phyloP scores from a whole-genome alignment of 2,329 filamentous ascomycete species.

The Pseudocercospora fijiensis region DNA sequence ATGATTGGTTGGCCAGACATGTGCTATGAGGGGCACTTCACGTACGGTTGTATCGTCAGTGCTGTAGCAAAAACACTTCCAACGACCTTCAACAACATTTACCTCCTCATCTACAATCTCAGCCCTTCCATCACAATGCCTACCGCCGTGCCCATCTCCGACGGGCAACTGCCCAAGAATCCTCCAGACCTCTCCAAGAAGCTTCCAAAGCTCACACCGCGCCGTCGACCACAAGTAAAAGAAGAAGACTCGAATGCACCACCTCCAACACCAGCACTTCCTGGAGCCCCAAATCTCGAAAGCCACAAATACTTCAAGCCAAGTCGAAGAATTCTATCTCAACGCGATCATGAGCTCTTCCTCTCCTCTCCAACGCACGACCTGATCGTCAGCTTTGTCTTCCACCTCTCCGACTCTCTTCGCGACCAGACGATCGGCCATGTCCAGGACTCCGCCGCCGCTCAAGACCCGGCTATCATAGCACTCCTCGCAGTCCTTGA shows the following conservation, averaged over 20 bases:
- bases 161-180: slow-evolving; percentile 21
- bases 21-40: slow-evolving; percentile 8
- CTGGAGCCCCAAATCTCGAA: slow-evolving; percentile 61
- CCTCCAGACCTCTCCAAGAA: slow-evolving; percentile 55
- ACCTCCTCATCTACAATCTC: neutral
- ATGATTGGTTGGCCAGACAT: neutral
- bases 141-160: slow-evolving; percentile 14
- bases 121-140: slow-evolving; percentile 12
- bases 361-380: slow-evolving; percentile 71
- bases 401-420: slow-evolving; percentile 79
- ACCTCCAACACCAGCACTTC: slow-evolving; percentile 73
- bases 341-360: slow-evolving; percentile 77
- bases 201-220: slow-evolving; percentile 67
- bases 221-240: slow-evolving; percentile 54
- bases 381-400: slow-evolving; percentile 80
- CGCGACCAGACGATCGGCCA: slow-evolving; percentile 65
- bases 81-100: too few species aligned
- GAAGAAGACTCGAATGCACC: slow-evolving; percentile 48
- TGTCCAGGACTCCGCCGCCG: slow-evolving; percentile 52
- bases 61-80: slow-evolving; percentile 4
- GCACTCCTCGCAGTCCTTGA: slow-evolving; percentile 69
- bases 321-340: slow-evolving; percentile 75
- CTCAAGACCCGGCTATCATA: slow-evolving; percentile 60
- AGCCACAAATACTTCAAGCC: slow-evolving; percentile 63
- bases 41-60: neutral